Evolutionary conservation across 257 asterid genomes (phyloP), one percentile per base, ranked within the genome.

Genomic region (Penstemon davidsonii): DNA sequence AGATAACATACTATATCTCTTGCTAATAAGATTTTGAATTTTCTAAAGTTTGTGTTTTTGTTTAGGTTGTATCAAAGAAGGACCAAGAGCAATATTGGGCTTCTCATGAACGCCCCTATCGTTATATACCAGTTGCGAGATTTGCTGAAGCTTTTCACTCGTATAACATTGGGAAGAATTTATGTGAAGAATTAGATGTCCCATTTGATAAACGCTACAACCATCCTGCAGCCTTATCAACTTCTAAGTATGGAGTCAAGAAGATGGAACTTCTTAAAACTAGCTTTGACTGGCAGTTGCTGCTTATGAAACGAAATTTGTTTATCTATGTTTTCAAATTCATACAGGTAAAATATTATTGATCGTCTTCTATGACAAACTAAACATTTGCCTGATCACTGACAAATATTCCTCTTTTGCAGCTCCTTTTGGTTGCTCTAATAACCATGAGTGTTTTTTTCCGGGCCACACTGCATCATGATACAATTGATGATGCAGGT

Each of bases 31-130:
- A n/a, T 46, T 67, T 47, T 61, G 37, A 25, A n/a, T 66, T 12
- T 62, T 43, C 74, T 75, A 56, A 78, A 63, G 57, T 66, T 58
- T 73, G 63, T 65, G 2, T 78, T 65, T 43, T 37, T 69, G 66
- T 25, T 25, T 68, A 86, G 97, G 92, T 88, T 70, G 86, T 93
- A 53, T 93, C 98, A 4, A 83, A 80, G 83, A 92, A 92, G 81
- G 98, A 92, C 75, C 98, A 92, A 78, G 84, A 82, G 83, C 98
- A 90, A 67, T 90, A 92, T 69, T 92, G 97, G 98, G 82, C 88
- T 72, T 77, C 74, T 74, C 82, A 81, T 60, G 85, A 80, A 68
- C 85, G 78, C 67, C 94, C 94, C 52, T 86, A 88, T 62, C 81
- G 81, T 15, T 92, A 85, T 76, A 68, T 83, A 67, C 78, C 97